Evolutionary conservation across 2,329 filamentous ascomycete species (phyloP), one percentile per base, ranked within the genome.

Genomic region (Exutisphaerella laricina): DNA sequence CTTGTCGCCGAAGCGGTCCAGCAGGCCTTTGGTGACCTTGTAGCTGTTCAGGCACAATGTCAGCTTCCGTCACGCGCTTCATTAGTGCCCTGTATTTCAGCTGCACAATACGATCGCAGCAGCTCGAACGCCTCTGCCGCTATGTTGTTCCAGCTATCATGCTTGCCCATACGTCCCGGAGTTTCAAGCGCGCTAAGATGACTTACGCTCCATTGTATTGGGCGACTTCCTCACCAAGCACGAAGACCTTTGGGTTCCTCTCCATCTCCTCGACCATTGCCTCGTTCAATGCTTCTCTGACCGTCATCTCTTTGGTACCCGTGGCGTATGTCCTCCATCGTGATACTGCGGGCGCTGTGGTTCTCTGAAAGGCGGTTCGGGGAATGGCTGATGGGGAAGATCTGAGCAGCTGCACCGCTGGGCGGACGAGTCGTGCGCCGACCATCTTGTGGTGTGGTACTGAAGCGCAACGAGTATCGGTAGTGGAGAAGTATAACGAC

Each of bases 261-360:
- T 96, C 89, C 69, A 98, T 82, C 78, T 98, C 92, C 75, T 98
- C 92, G 35, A 88, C 88, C 65, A 98, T 82, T 48, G 92, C 92
- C 76, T 98, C 90, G 69, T 98, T 98, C 64, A 98, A 76, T 48
- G 92, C 92, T 66, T 98, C 92, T 73, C 92, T 82, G 62, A 98
- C 92, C 32, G 92, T 95, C 73, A 95, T 88, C 66, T 96, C 87
- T 77, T 96, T 96, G 61, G 75, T 72, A 54, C 83, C 84, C 9
- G 74, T 72, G 28, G 78, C 78, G 70, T 81, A 82, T 55, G 68
- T 68, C 60, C 78, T 66, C 55, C 60, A 66, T 62, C 64, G 63
- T 62, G 65, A 55, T 47, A 69, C 66, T 38, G 70, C 65, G 42
- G 73, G 70, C 48, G 68, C 63, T 54, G 70, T 66, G 49, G 69